Base-by-base conservation (phyloP, 2,329 filamentous ascomycete genomes). In the Apiospora phragmitis region DNA sequence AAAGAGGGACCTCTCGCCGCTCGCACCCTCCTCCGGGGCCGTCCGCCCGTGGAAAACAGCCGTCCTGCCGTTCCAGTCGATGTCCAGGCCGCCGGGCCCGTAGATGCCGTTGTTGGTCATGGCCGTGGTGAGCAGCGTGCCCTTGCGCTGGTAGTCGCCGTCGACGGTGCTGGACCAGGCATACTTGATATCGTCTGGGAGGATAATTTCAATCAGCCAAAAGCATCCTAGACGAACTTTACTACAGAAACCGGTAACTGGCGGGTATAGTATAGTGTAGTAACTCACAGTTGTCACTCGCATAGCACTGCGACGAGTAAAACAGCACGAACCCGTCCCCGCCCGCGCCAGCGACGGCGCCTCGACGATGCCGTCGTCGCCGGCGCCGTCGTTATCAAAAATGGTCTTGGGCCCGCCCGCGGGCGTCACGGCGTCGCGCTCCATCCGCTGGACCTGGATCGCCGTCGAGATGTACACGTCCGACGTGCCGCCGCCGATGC, bases 261-360 rank as follows among this genome's bases (percentile, higher is more conserved):
- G n/a, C n/a, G n/a, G n/a, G n/a, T n/a, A 11, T 59, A 59, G 26
- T 18, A 16, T 24, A 41, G 41, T 8, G 14, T 43, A 14, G 12
- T 12, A 26, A 55, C 67, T 49, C 42, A 68, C 67, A 79, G 72
- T 79, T 77, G 68, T 79, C 78, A 71, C 75, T 79, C 1, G 75
- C 73, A 71, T 77, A 79, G 74, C 78, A 79, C 69, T 79, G 76
- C 18, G 77, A 75, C 71, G 77, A 78, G 70, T 79, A 79, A 72
- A 79, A 79, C 14, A 79, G 71, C 55, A 79, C 72, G 42, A 71
- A 79, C 2, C 76, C 77, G 42, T 74, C 65, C 6, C 66, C 71
- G 78, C 75, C 74, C 77, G 74, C 67, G 78, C 79, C 51, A 79
- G 72, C 9, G 76, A 59, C 16, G 78, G 78, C 11, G 76, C 78